Evolutionary conservation across 768 basidiomycete species (phyloP).

Genomic region (Hebeloma cylindrosporum): DNA sequence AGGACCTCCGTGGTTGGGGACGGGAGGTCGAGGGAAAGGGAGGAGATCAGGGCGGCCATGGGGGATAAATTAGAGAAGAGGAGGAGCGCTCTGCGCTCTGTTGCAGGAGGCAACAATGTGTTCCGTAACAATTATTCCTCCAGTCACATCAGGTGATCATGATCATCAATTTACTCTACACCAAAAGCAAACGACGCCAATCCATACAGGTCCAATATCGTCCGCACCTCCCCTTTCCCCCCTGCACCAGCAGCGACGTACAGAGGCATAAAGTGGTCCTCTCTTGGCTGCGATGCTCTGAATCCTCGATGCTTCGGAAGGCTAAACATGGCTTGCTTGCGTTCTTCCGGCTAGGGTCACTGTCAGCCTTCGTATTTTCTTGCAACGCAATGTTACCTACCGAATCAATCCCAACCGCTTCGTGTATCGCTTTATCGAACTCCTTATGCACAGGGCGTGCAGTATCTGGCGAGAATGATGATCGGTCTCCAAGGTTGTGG

Average conservation of each 20-base stretch:
- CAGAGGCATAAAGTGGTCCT: constrained; percentile 81
- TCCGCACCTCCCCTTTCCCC: constrained; percentile 48
- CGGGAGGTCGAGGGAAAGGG: constrained; percentile 34
- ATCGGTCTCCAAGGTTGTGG: constrained; percentile 62
- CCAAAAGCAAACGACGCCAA: constrained; percentile 70
- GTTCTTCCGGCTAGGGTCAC: constrained; percentile 41
- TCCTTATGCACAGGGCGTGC: constrained; percentile 49
- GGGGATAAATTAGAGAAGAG: constrained; percentile 12
- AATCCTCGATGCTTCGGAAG: constrained; percentile 63
- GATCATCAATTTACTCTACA: constrained; percentile 21
- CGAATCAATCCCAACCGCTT: constrained; percentile 49
- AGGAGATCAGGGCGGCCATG: constrained; percentile 29
- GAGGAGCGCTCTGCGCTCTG: constrained; percentile 10
- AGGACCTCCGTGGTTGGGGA: constrained; percentile 26
- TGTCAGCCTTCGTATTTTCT: constrained; percentile 12
- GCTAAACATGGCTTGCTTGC: constrained; percentile 54
- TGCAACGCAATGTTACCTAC: constrained; percentile 35
- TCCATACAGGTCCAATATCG: constrained; percentile 55
- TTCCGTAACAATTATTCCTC: constrained; percentile 8
- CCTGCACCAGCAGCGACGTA: constrained; percentile 78
- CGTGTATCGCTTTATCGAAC: constrained; percentile 60
- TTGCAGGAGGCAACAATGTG: not conserved
- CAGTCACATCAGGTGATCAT: constrained; percentile 15
- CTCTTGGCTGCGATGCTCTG: constrained; percentile 67
- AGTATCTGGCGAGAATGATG: constrained; percentile 48